phyloP scores from a whole-genome alignment of 2,329 filamentous ascomycete species.

The Talaromyces islandicus region DNA sequence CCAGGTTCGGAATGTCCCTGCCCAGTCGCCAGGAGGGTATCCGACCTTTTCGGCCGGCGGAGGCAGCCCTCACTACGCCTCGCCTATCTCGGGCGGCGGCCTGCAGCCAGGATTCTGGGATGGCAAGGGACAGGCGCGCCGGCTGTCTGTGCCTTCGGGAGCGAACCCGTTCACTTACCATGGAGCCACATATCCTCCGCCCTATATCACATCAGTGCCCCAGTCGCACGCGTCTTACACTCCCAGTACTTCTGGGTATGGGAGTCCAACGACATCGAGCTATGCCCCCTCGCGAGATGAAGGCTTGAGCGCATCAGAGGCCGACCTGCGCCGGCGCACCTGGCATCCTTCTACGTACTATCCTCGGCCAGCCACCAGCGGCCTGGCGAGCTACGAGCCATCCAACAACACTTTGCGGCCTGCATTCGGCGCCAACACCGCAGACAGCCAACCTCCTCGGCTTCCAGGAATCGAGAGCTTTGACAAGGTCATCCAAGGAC shows the following conservation, averaged over 20 bases:
- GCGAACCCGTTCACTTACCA: conserved; percentile 68
- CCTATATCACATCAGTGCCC: conserved; percentile 51
- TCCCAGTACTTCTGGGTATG: conserved; percentile 56
- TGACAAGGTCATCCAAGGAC: conserved; percentile 63
- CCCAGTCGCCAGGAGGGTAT: conserved; percentile 64
- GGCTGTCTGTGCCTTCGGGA: conserved; percentile 75
- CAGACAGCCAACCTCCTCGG: conserved; percentile 55
- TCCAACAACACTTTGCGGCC: conserved; percentile 51
- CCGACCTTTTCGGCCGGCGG: conserved; percentile 72
- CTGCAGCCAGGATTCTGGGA: conserved; percentile 66
- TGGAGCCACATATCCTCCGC: conserved; percentile 49
- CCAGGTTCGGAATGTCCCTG: conserved; percentile 59
- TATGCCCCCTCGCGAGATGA: conserved; percentile 39
- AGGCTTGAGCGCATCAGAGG: conserved; percentile 48
- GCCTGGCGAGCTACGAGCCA: conserved; percentile 68
- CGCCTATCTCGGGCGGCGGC: conserved; percentile 69
- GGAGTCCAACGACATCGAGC: conserved; percentile 61
- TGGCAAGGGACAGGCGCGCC: conserved; percentile 61
- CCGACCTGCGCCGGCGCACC: conserved; percentile 75
- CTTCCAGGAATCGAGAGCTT: conserved; percentile 91
- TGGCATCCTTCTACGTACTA: conserved; percentile 74
- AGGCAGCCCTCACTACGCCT: conserved; percentile 72
- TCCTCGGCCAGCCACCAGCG: conserved; percentile 61
- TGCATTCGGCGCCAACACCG: conserved; percentile 48
- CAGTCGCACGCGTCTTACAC: conserved; percentile 52